phyloP scores from a whole-genome alignment of 2,329 filamentous ascomycete species.

The Talaromyces marneffei region DNA sequence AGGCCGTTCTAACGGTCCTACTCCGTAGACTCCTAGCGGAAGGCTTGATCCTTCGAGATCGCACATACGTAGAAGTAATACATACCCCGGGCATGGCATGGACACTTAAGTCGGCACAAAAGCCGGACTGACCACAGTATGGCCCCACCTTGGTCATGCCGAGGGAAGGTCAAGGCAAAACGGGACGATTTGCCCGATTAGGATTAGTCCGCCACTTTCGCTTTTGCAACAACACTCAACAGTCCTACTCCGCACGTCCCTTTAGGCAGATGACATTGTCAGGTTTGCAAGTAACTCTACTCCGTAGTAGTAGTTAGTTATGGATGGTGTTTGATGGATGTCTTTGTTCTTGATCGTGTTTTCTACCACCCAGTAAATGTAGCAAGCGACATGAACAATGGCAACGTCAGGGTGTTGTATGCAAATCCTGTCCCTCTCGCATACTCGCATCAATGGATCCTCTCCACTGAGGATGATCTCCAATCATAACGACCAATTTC shows the following conservation, averaged over 20 bases:
- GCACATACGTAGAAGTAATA: no score
- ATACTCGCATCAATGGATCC: background rate
- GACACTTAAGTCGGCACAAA: constrained; percentile 5
- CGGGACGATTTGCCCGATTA: background rate
- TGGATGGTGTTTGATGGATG: no score
- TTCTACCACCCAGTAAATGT: background rate
- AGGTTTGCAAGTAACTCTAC: background rate
- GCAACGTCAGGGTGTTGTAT: background rate
- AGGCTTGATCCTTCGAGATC: background rate
- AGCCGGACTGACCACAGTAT: background rate
- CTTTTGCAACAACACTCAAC: background rate
- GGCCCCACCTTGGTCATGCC: background rate
- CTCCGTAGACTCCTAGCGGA: background rate
- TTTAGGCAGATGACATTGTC: background rate
- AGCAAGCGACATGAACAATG: background rate
- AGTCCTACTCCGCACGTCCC: background rate
- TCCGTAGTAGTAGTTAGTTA: no score
- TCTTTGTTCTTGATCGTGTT: background rate
- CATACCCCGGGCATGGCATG: background rate
- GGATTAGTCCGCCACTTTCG: background rate
- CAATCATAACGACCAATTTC: background rate
- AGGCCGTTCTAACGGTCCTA: no score
- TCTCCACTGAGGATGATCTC: background rate
- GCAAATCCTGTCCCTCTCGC: background rate
- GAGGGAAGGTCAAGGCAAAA: background rate